Evolutionary conservation across 805 yeast genomes (phyloP), one percentile per base, ranked within the genome.

Genomic region (Suhomyces sp.): DNA sequence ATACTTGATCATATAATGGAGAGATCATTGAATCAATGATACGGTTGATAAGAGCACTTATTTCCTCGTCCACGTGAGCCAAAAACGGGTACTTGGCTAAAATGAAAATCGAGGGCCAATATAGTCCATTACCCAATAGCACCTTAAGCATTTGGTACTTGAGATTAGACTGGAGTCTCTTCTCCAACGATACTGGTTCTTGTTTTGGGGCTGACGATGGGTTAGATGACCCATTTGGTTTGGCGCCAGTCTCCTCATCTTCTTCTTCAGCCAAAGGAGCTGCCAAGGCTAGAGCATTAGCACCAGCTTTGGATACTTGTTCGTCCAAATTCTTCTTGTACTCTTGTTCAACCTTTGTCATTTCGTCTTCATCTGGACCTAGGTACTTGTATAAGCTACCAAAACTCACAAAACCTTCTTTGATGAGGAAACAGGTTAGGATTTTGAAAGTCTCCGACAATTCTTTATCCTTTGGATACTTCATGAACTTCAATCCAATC

Each of bases 271-370:
- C 75, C 38, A 92, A 73, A 0, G 97, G 96, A 8, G 94, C 94
- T 5, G 97, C 97, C 59, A 91, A 66, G 0, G 97, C 94, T 47
- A 92, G 71, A 0, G 96, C 96, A 56, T 87, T 88, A 0, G 89
- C 86, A 23, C 82, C 78, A 0, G 92, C 86, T 55, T 76, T 74
- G 60, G 77, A 74, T 0, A 88, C 81, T 53, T 83, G 79, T 10
- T 82, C 82, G 13, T 84, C 84, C 52, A 77, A 59, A 8, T 77
- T 73, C 29, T 71, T 69, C 36, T 80, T 77, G 63, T 82, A 79
- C 4, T 65, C 62, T 1, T 68, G 69, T 38, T 83, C 78, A 27
- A 83, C 70, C 8, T 60, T 60, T 0, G 60, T 60, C 73, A 87
- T 73, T 3, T 69, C 78, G 5, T 71, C 75, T 27, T 79, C 82